phyloP scores from a whole-genome alignment of 768 basidiomycete species.

The Boletus sensibilis region DNA sequence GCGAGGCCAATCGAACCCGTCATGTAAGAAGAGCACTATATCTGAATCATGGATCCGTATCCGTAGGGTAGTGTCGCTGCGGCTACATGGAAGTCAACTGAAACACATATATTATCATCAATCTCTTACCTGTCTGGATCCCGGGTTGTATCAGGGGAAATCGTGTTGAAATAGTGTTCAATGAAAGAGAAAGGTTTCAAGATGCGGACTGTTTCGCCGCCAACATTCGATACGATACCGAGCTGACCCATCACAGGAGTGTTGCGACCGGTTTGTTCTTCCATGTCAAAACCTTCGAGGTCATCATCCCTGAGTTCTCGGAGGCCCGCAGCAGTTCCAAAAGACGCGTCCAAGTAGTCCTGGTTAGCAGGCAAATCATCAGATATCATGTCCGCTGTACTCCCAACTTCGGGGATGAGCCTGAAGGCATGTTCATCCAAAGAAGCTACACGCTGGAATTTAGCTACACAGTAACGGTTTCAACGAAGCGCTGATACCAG shows the following conservation, averaged over 20 bases:
- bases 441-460: conserved; percentile 45
- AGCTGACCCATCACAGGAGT: conserved; percentile 31
- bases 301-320: conserved; percentile 72
- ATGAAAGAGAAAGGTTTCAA: conserved; percentile 63
- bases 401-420: conserved; percentile 69
- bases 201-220: conserved; percentile 86
- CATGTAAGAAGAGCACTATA: conserved; percentile 73
- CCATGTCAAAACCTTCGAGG: conserved; percentile 59
- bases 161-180: conserved; percentile 71
- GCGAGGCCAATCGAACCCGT: conserved; percentile 90
- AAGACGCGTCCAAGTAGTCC: conserved; percentile 84
- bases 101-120: background rate
- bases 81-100: conserved; percentile 29
- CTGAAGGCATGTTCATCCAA: conserved; percentile 84
- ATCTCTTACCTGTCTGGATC: conserved; percentile 46
- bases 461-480: background rate
- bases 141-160: conserved; percentile 54
- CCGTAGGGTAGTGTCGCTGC: conserved; percentile 48
- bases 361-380: conserved; percentile 90
- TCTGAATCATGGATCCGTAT: conserved; percentile 61
- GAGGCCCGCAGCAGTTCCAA: conserved; percentile 74
- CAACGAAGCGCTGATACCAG: conserved; percentile 21
- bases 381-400: conserved; percentile 81
- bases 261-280: conserved; percentile 17
- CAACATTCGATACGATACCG: conserved; percentile 56